phyloP scores from a whole-genome alignment of 75 land plant genomes.

The Pinus albicaulis region DNA sequence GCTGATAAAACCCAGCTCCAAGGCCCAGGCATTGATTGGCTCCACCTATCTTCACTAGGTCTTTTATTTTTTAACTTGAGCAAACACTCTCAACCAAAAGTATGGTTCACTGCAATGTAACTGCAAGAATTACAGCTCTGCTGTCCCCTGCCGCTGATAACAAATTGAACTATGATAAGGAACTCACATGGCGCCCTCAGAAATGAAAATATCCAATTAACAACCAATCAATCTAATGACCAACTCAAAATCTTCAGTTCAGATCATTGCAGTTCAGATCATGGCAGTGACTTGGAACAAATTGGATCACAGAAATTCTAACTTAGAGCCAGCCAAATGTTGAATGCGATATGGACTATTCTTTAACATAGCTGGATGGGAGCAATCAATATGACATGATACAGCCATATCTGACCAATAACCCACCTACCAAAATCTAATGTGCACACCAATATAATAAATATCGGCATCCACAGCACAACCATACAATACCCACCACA shows the following conservation, averaged over 20 bases:
- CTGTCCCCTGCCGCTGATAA: neutral
- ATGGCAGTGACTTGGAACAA: neutral
- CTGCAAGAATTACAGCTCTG: neutral
- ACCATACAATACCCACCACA: neutral
- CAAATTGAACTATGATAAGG: neutral
- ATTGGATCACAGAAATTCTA: neutral
- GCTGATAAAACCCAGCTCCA: conserved; percentile 11
- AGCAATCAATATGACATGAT: neutral
- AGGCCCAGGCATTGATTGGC: conserved; percentile 5
- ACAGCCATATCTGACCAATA: neutral
- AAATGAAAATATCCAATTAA: neutral
- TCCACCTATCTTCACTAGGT: neutral
- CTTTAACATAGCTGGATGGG: neutral
- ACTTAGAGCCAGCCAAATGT: neutral
- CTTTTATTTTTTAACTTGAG: neutral
- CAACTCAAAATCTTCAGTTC: neutral
- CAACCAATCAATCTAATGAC: neutral
- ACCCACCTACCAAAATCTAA: conserved; percentile 3
- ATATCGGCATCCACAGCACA: conserved; percentile 2
- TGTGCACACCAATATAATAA: neutral
- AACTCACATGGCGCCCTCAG: neutral
- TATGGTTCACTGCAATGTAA: neutral
- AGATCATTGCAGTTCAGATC: neutral
- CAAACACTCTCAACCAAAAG: neutral
- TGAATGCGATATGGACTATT: conserved; percentile 1